These are phyloP conservation scores for Terfezia boudieri DNA, from an alignment of 495 filamentous ascomycete genomes.

Conservation along the genomic window DNA sequence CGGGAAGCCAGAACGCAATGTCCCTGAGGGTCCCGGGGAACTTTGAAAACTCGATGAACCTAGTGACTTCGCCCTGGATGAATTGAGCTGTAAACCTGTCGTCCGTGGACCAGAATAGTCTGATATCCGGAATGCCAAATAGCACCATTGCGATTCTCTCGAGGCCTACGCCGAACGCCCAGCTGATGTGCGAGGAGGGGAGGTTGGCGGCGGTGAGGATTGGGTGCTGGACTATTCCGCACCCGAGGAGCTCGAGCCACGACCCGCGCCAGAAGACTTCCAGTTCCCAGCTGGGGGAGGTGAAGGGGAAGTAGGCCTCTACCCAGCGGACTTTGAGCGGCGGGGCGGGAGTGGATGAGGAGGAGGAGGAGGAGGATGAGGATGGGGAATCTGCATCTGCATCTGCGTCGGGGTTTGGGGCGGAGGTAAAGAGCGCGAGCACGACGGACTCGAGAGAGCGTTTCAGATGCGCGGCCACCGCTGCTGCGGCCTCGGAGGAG, in stretches of 20 bases:
- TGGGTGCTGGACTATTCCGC: conserved; percentile 69
- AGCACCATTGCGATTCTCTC: conserved; percentile 93
- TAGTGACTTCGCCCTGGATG: conserved; percentile 29
- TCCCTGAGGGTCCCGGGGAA: conserved; percentile 74
- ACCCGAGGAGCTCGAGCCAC: conserved; percentile 89
- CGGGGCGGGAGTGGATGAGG: neutral
- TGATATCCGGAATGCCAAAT: conserved; percentile 85
- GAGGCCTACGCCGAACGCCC: conserved; percentile 87
- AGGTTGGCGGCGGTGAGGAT: conserved; percentile 46
- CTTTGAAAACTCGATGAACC: conserved; percentile 71
- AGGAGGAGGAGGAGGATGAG: neutral
- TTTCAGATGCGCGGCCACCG: conserved; percentile 70
- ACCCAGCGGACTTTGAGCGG: conserved; percentile 80
- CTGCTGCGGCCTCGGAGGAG: conserved; percentile 51
- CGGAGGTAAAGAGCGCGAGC: conserved; percentile 65
- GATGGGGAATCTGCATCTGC: neutral
- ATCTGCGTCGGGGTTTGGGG: conserved; percentile 9
- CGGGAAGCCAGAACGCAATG: conserved; percentile 72
- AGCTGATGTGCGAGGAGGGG: conserved; percentile 47
- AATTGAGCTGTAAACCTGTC: conserved; percentile 68
- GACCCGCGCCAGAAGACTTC: conserved; percentile 87
- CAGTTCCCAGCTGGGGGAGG: conserved; percentile 80
- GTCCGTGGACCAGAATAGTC: conserved; percentile 90
- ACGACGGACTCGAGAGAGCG: conserved; percentile 73
- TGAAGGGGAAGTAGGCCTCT: conserved; percentile 93